These are phyloP conservation scores for Diaporthe sp. DNA, from an alignment of 2,329 filamentous ascomycete genomes.

Conservation along the genomic window DNA sequence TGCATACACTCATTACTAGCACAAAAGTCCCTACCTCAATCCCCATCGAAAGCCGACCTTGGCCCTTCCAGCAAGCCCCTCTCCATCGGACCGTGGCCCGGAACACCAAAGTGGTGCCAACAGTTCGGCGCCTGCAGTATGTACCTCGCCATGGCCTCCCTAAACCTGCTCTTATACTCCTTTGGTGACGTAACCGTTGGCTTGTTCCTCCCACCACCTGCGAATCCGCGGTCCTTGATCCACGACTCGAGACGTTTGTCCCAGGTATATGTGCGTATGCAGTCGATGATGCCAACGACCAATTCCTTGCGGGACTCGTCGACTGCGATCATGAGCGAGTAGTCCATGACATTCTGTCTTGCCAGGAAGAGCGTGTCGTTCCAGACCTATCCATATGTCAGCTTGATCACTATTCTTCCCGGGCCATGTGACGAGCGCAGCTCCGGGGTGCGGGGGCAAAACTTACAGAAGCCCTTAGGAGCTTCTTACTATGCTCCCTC, in stretches of 20 bases:
- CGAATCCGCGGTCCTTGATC: constrained; percentile 97
- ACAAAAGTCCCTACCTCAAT: neutral
- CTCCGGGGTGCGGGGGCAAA: neutral
- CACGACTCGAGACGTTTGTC: constrained; percentile 99
- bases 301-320: constrained; percentile 91
- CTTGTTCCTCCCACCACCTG: constrained; percentile 80
- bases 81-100: constrained; percentile 45
- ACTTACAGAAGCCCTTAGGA: constrained; percentile 81
- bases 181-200: constrained; percentile 97
- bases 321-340: constrained; percentile 97
- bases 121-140: constrained; percentile 82
- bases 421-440: no score
- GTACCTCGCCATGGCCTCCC: constrained; percentile 93
- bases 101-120: constrained; percentile 76
- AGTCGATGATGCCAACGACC: constrained; percentile 98
- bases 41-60: constrained; percentile 23
- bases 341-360: constrained; percentile 98
- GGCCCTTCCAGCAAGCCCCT: constrained; percentile 36
- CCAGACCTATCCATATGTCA: constrained; percentile 68
- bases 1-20: neutral
- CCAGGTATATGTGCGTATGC: constrained; percentile 98
- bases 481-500: constrained; percentile 94
- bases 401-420: neutral
- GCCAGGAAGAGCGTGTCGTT: constrained; percentile 97
- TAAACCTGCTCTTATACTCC: constrained; percentile 96